Base-by-base conservation (phyloP, 768 basidiomycete genomes). In the Termitomyces sp. region DNA sequence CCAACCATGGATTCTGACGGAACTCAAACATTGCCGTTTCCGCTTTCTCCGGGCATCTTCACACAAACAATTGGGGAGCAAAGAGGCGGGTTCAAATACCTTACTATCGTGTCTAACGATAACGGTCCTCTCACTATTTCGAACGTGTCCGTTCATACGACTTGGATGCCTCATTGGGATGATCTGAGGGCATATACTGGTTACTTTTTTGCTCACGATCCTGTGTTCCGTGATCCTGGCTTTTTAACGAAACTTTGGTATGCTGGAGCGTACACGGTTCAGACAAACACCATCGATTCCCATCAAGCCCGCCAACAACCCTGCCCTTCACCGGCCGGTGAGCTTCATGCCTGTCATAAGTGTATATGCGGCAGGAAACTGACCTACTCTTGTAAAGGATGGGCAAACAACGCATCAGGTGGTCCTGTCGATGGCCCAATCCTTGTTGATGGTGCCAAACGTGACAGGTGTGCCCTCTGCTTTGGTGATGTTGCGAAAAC, bases 181-280 rank as follows among this genome's bases (percentile, higher is more conserved):
- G 68, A 80, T 56, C 61, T 80, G 58, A 60, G 75, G 34, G 73
- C 75, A 27, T 82, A 80, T 59, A 69, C 71, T 9, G 80, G 80
- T 2, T 81, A 80, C 59, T 82, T 81, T 68, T 79, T 67, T 50
- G 69, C 78, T 4, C 54, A 56, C 1, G 78, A 81, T 54, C 71
- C 74, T 0, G 66, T 54, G 2, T 80, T 75, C 54, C 72, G 75
- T 35, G 78, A 82, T 65, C 61, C 69, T 14, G 64, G 77, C 56
- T 79, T 81, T 57, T 57, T 81, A 59, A 81, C 77, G 17, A 82
- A 77, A 61, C 60, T 81, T 25, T 82, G 81, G 80, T 82, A 82
- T 61, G 77, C 80, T 14, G 81, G 81, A 8, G 80, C 80, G 25
- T 82, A 82, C 56, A 82, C 81, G 0, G 77, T 81, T 38, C 80